phyloP scores from a whole-genome alignment of 192 early-diverging fungal species.

The Gryganskiella cystojenkinii region DNA sequence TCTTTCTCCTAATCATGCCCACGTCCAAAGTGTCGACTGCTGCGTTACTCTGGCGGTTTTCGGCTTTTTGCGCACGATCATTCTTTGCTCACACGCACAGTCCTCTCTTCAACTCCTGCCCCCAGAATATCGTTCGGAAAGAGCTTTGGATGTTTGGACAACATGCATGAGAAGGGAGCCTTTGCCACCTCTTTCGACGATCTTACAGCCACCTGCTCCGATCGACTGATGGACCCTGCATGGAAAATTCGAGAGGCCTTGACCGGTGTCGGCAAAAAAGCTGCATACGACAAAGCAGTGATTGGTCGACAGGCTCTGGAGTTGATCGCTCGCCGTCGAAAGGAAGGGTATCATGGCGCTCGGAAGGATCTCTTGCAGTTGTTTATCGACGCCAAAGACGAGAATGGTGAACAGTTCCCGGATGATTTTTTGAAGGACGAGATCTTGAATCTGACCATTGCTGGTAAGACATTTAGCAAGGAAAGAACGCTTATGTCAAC shows the following conservation, averaged over 20 bases:
- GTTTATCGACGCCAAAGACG: slow-evolving; percentile 55
- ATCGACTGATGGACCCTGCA: slow-evolving; percentile 33
- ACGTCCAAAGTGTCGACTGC: no score
- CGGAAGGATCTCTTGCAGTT: slow-evolving; percentile 54
- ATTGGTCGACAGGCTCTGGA: slow-evolving; percentile 24
- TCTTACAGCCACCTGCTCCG: slow-evolving; percentile 34
- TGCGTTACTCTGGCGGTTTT: no score
- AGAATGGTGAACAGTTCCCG: slow-evolving; percentile 46
- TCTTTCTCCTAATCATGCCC: no score
- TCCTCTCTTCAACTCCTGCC: no score
- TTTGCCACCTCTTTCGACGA: slow-evolving; percentile 67
- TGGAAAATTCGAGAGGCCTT: slow-evolving; percentile 44
- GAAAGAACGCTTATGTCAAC: no score
- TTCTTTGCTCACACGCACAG: no score
- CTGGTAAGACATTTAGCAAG: slow-evolving; percentile 11
- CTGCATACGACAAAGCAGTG: slow-evolving; percentile 15
- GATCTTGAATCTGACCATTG: slow-evolving; percentile 53
- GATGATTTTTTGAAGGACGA: slow-evolving; percentile 60
- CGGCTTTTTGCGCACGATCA: no score
- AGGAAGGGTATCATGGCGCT: neutral
- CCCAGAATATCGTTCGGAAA: slow-evolving; percentile 41
- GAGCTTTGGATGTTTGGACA: slow-evolving; percentile 39
- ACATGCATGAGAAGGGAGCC: slow-evolving; percentile 9
- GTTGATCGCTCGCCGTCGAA: slow-evolving; percentile 36
- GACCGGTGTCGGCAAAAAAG: slow-evolving; percentile 9